Percentiles rank a stretch among this genome's conserved stretches.
Conservation (phyloP, 1,284 basidiomycete species). For the Macrocystidia cucumis region DNA sequence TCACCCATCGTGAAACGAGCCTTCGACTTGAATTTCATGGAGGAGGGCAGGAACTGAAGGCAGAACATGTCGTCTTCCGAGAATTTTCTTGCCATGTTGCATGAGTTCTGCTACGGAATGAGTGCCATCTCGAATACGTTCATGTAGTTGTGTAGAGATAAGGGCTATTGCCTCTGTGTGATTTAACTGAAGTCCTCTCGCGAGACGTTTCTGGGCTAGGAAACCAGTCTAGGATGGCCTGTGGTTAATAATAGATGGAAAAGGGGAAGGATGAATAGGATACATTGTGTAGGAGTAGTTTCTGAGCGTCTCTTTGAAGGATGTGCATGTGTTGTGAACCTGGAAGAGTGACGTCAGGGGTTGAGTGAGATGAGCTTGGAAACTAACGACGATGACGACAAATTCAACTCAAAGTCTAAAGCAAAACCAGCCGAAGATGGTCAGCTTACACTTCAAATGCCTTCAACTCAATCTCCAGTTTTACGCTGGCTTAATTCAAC, state of each 20-base stretch:
- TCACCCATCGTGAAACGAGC: slow-evolving; percentile 84
- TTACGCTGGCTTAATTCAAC: no score
- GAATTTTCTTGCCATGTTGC: slow-evolving; percentile 84
- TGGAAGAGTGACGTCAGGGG: no score
- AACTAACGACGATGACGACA: no score
- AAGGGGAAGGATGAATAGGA: no score
- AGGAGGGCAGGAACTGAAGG: slow-evolving; percentile 62
- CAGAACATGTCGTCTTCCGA: slow-evolving; percentile 89
- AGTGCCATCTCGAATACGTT: slow-evolving; percentile 91
- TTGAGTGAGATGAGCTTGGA: no score
- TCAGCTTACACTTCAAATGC: no score
- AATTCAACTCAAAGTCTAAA: no score
- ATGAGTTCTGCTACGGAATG: slow-evolving; percentile 87
- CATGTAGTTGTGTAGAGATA: slow-evolving; percentile 88
- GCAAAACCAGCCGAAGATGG: no score
- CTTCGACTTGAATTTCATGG: slow-evolving; percentile 88
- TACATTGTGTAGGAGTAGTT: no score
- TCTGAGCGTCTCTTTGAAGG: no score
- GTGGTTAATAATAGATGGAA: slow-evolving; percentile 1
- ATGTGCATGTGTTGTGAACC: no score
- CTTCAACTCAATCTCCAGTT: no score
- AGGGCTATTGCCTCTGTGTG: slow-evolving; percentile 85
- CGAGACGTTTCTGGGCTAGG: slow-evolving; percentile 91
- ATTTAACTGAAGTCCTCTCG: slow-evolving; percentile 85
- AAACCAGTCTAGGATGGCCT: slow-evolving; percentile 52